Base-by-base conservation (phyloP, 2,329 filamentous ascomycete species). In the Ophiostoma piceae region DNA sequence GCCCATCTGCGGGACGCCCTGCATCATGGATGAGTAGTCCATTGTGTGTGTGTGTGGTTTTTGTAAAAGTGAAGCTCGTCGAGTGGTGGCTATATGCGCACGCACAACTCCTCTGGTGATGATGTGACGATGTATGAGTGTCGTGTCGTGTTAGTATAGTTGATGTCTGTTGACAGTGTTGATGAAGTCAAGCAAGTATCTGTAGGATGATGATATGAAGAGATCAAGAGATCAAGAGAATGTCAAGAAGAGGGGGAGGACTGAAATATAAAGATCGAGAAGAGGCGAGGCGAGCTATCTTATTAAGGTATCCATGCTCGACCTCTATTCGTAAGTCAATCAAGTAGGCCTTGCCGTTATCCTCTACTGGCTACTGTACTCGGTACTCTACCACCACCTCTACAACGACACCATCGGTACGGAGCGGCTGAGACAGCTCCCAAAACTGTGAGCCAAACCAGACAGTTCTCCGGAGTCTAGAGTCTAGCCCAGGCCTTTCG, bases 1-100 rank as follows among this genome's bases (percentile, higher is more conserved):
- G 14, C 66, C 54, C 70, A 72, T 65, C 22, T 70, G 72, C 4
- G 68, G 70, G 14, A 72, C 57, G 26, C 41, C 67, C 29, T 72
- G 72, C 60, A 73, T 67, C 64, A 70, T 70, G 5, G 71, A 26
- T 41, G 71, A 22, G 70, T 72, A 72, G 54, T 72, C 70, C 71
- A 73, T 73, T 35, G 41, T 54, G 35, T 29, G n/a, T 22, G 47
- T 22, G n/a, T 57, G 51, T 26, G 51, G 2, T 57, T 7, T 26
- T 9, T 57, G 22, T 16, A 54, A 1, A 47, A 19, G 43, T 19
- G n/a, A 26, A 26, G 51, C 9, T 57, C 9, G 51, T 54, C n/a
- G 51, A 26, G 51, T 57, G 51, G 51, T 57, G 51, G 51, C 51
- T 57, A 14, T 11, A 29, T 57, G 51, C 51, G 51, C 51, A 57